phyloP scores from a whole-genome alignment of 768 basidiomycete species.

The Phanerodontia chrysosporium region DNA sequence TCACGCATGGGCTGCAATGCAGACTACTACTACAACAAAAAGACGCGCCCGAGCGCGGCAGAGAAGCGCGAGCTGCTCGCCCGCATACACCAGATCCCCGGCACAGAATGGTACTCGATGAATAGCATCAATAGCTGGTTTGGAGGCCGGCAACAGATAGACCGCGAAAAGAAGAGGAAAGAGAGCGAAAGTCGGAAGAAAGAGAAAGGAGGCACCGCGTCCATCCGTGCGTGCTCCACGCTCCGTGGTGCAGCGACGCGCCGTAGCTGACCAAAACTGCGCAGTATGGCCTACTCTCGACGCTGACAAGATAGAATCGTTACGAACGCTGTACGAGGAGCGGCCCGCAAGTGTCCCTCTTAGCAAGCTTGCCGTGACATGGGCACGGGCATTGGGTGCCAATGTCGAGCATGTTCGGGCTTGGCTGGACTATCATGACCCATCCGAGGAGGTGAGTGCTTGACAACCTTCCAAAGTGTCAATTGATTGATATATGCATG shows the following conservation, averaged over 20 bases:
- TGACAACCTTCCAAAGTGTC: neutral
- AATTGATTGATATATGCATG: neutral
- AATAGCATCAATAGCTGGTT: neutral
- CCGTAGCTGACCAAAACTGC: neutral
- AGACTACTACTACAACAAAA: neutral
- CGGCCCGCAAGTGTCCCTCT: neutral
- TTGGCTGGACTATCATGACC: neutral
- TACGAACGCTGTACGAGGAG: neutral
- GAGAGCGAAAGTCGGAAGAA: no score
- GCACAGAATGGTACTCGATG: neutral
- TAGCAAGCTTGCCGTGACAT: neutral
- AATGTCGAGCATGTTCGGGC: neutral
- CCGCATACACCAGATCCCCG: neutral
- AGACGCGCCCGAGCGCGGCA: neutral
- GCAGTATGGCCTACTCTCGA: constrained; percentile 6
- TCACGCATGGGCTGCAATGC: neutral
- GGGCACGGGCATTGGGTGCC: neutral
- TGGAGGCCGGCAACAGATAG: neutral
- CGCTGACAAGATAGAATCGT: neutral
- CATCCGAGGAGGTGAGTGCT: neutral
- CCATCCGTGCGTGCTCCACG: constrained; percentile 4
- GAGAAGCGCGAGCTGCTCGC: neutral
- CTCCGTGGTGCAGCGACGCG: neutral
- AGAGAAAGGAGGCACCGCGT: neutral
- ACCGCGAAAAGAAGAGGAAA: neutral